phyloP scores from a whole-genome alignment of 352 stramenopile genomes.

The Pythium dissotocum region DNA sequence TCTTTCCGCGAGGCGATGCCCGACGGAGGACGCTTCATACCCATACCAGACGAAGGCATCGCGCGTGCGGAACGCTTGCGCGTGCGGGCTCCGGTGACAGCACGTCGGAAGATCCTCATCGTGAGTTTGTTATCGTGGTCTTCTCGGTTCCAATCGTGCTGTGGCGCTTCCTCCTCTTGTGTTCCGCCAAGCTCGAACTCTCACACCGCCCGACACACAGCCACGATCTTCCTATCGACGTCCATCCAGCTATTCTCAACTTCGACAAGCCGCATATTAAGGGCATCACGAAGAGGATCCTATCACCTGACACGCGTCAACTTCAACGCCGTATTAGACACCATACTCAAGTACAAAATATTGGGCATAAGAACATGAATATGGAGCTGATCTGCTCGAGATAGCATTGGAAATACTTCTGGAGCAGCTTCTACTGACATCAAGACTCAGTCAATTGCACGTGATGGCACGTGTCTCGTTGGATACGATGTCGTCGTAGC shows the following conservation, averaged over 20 bases:
- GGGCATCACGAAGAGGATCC: background rate
- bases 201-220: background rate
- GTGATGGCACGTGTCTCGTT: background rate
- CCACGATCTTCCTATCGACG: background rate
- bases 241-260: background rate
- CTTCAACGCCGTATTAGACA: background rate
- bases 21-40: slow-evolving; percentile 18
- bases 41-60: slow-evolving; percentile 13
- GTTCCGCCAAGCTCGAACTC: background rate
- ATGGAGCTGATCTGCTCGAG: background rate
- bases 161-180: background rate
- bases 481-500: background rate
- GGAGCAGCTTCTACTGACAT: background rate
- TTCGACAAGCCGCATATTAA: background rate
- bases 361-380: background rate
- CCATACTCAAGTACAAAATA: background rate
- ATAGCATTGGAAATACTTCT: background rate
- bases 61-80: slow-evolving; percentile 25
- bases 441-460: background rate
- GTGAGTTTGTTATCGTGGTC: background rate
- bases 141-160: slow-evolving; percentile 2
- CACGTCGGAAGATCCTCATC: slow-evolving; percentile 29
- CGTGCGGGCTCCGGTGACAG: slow-evolving; percentile 18
- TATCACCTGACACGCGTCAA: background rate
- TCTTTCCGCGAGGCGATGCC: slow-evolving; percentile 16